Evolutionary conservation across 805 yeast species (phyloP).

Genomic region (Candida sphagnicola): DNA sequence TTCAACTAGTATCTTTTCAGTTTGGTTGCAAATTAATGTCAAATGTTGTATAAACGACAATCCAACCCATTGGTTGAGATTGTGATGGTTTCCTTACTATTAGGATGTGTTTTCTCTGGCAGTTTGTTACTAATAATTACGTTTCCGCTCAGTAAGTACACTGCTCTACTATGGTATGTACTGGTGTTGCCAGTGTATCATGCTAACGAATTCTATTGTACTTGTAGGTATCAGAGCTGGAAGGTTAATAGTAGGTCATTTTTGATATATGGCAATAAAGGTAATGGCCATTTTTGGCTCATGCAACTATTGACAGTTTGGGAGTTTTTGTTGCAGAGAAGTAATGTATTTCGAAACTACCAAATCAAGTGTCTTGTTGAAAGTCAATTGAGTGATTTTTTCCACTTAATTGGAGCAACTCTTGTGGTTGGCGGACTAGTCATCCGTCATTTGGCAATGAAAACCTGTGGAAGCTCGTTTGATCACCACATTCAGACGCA

Average conservation of each 20-base stretch:
- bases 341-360: neutral
- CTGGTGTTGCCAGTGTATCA: conserved; percentile 18
- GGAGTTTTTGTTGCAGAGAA: conserved; percentile 17
- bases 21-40: too few relatives aligned
- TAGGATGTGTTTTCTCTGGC: conserved; percentile 14
- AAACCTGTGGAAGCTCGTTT: conserved; percentile 31
- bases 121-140: conserved; percentile 1
- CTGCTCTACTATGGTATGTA: conserved; percentile 12
- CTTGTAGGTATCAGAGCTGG: conserved; percentile 21
- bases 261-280: conserved; percentile 31
- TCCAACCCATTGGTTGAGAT: conserved; percentile 18
- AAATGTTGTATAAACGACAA: neutral
- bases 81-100: conserved; percentile 11
- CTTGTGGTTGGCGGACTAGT: conserved; percentile 20
- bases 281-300: conserved; percentile 25
- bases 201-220: conserved; percentile 24
- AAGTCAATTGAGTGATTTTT: too few relatives aligned
- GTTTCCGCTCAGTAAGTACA: neutral
- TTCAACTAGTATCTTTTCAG: too few relatives aligned
- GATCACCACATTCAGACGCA: conserved; percentile 27
- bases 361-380: neutral
- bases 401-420: conserved; percentile 10
- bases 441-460: conserved; percentile 26
- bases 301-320: conserved; percentile 21
- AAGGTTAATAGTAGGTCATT: conserved; percentile 25